phyloP scores from a whole-genome alignment of 1,284 basidiomycete genomes.

The Austroboletus niveus region DNA sequence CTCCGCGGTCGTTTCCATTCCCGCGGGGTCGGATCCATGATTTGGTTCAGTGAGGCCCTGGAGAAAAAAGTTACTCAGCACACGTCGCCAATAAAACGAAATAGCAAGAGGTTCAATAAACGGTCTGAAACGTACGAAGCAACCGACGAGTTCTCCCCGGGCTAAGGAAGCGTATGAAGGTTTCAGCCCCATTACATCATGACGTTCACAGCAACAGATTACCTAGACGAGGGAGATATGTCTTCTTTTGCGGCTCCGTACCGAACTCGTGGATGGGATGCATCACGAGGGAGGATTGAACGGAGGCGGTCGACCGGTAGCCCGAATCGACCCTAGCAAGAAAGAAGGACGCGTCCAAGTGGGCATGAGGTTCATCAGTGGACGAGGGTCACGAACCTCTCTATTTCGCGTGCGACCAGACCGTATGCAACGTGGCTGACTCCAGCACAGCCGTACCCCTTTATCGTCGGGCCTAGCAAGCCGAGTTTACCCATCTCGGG shows the following conservation, averaged over 20 bases:
- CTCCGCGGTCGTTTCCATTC: slow-evolving; percentile 92
- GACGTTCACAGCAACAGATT: slow-evolving; percentile 15
- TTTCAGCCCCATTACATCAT: slow-evolving; percentile 11
- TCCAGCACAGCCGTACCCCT: slow-evolving; percentile 96
- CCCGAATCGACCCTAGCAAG: slow-evolving; percentile 83
- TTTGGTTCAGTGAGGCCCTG: slow-evolving; percentile 95
- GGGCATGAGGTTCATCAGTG: background rate
- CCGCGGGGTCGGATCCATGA: slow-evolving; percentile 91
- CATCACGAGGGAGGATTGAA: slow-evolving; percentile 98
- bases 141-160: slow-evolving; percentile 86
- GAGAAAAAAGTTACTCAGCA: background rate
- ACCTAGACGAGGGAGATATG: slow-evolving; percentile 85
- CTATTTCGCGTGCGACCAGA: slow-evolving; percentile 90
- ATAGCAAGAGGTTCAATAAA: background rate
- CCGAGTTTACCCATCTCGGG: slow-evolving; percentile 94
- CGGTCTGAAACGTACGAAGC: slow-evolving; percentile 67
- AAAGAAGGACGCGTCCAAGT: background rate
- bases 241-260: slow-evolving; percentile 86
- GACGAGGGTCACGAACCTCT: slow-evolving; percentile 54
- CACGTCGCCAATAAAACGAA: background rate
- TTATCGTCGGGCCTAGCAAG: slow-evolving; percentile 87
- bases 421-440: slow-evolving; percentile 91
- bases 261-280: slow-evolving; percentile 96
- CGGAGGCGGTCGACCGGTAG: slow-evolving; percentile 93
- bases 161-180: slow-evolving; percentile 42